These are phyloP conservation scores for Penicillium egyptiacum DNA, from an alignment of 495 filamentous ascomycete species.

Conservation along the genomic window DNA sequence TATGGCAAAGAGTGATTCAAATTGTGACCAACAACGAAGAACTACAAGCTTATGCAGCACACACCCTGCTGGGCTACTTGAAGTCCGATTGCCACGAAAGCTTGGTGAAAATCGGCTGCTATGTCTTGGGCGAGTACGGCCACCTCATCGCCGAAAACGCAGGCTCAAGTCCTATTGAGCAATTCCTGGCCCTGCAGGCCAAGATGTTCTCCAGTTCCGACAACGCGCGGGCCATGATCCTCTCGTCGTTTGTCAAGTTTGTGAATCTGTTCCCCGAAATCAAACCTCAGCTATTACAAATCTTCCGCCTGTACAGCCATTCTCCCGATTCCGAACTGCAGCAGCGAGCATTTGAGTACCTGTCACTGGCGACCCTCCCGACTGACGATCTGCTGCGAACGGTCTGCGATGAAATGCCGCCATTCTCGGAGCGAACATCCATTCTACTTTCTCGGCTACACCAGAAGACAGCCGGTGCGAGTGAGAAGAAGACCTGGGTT, in stretches of 20 bases:
- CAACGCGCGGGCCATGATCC: constrained; percentile 85
- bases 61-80: constrained; percentile 84
- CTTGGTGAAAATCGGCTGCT: constrained; percentile 94
- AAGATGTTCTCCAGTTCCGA: constrained; percentile 90
- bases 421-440: constrained; percentile 92
- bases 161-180: constrained; percentile 95
- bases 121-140: constrained; percentile 94
- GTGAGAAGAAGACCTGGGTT: constrained; percentile 94
- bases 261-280: constrained; percentile 99
- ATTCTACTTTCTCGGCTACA: constrained; percentile 90
- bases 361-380: constrained; percentile 78
- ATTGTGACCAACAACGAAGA: constrained; percentile 99
- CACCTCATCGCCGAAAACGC: constrained; percentile 94
- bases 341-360: constrained; percentile 94
- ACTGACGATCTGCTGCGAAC: constrained; percentile 93
- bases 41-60: constrained; percentile 92
- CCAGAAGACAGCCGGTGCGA: constrained; percentile 85
- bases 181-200: constrained; percentile 87
- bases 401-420: constrained; percentile 98
- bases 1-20: constrained; percentile 98
- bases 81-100: constrained; percentile 96
- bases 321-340: constrained; percentile 94
- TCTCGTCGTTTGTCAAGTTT: constrained; percentile 95
- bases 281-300: constrained; percentile 87
- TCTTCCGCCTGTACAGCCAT: constrained; percentile 91